phyloP scores from a whole-genome alignment of 23 red algal species.

The Agarophyton chilense region DNA sequence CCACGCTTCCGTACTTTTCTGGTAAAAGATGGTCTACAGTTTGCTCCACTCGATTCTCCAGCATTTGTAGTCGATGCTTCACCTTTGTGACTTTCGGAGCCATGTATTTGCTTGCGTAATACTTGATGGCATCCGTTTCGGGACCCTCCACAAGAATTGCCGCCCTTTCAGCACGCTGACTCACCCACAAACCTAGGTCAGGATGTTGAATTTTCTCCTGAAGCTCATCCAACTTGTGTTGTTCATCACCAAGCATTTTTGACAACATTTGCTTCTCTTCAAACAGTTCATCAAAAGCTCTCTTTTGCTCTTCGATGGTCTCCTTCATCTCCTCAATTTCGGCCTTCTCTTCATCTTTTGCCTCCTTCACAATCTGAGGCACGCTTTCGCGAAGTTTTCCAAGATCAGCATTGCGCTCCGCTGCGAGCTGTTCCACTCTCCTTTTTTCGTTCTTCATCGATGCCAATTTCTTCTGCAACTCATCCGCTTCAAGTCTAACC shows the following conservation, averaged over 20 bases:
- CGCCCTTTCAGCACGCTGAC: conserved; percentile 51
- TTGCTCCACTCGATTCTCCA: conserved; percentile 56
- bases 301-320: conserved; percentile 56
- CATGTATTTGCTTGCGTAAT: conserved; percentile 67
- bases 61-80: conserved; percentile 34
- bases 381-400: conserved; percentile 3
- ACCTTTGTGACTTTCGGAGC: conserved; percentile 62
- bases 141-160: conserved; percentile 51
- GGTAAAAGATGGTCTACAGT: conserved; percentile 62
- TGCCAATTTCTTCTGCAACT: neutral
- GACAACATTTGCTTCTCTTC: conserved; percentile 66
- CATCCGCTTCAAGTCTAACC: neutral
- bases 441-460: neutral
- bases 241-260: conserved; percentile 55
- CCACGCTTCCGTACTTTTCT: conserved; percentile 53
- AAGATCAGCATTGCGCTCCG: neutral
- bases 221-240: conserved; percentile 42
- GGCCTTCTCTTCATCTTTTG: conserved; percentile 20
- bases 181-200: conserved; percentile 53
- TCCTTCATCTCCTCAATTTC: conserved; percentile 55
- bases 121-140: conserved; percentile 67
- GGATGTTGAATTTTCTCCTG: conserved; percentile 67
- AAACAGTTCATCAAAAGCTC: conserved; percentile 69
- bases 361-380: conserved; percentile 15
- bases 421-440: neutral